Percentiles rank a stretch among this genome's conserved stretches.
Evolutionary conservation across 2,329 filamentous ascomycete species (phyloP).

Genomic region (Phialophora macrospora): DNA sequence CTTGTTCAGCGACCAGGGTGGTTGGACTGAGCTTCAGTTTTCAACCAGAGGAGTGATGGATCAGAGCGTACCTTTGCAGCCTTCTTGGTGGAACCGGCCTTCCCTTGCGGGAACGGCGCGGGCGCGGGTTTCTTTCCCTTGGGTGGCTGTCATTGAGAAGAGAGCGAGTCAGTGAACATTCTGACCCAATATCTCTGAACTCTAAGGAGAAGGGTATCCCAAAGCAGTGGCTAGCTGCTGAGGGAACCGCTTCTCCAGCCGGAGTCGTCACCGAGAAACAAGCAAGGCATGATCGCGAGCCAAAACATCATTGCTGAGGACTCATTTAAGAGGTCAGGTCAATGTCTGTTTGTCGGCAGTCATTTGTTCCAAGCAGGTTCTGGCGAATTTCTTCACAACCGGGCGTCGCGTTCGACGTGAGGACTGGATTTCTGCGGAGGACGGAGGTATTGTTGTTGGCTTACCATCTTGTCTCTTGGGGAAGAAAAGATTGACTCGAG

Average conservation of each 20-base stretch:
- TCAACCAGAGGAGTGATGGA: slow-evolving; percentile 6
- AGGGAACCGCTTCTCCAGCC: slow-evolving; percentile 28
- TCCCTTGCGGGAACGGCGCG: slow-evolving; percentile 93
- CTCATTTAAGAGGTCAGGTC: slow-evolving; percentile 35
- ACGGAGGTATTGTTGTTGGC: slow-evolving; percentile 21
- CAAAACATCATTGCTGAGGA: slow-evolving; percentile 10
- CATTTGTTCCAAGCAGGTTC: slow-evolving; percentile 17
- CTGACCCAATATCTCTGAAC: slow-evolving; percentile 69
- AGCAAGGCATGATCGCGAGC: not conserved
- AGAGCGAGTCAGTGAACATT: slow-evolving; percentile 87
- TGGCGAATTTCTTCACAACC: slow-evolving; percentile 20
- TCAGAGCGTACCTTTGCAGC: slow-evolving; percentile 74
- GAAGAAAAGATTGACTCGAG: not conserved
- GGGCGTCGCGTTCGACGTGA: slow-evolving; percentile 16
- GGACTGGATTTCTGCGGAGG: slow-evolving; percentile 9
- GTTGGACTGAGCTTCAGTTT: not conserved
- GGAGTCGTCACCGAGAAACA: slow-evolving; percentile 30
- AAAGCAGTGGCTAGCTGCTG: slow-evolving; percentile 18
- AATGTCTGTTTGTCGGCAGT: not conserved
- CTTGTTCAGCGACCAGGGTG: not conserved
- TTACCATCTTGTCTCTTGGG: slow-evolving; percentile 33
- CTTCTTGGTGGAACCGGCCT: slow-evolving; percentile 89
- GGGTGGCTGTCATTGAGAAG: slow-evolving; percentile 99
- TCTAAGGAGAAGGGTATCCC: slow-evolving; percentile 71
- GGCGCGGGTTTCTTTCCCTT: slow-evolving; percentile 99